These are phyloP conservation scores for Pythium utonaiense DNA, from an alignment of 352 stramenopile species.

Conservation along the genomic window DNA sequence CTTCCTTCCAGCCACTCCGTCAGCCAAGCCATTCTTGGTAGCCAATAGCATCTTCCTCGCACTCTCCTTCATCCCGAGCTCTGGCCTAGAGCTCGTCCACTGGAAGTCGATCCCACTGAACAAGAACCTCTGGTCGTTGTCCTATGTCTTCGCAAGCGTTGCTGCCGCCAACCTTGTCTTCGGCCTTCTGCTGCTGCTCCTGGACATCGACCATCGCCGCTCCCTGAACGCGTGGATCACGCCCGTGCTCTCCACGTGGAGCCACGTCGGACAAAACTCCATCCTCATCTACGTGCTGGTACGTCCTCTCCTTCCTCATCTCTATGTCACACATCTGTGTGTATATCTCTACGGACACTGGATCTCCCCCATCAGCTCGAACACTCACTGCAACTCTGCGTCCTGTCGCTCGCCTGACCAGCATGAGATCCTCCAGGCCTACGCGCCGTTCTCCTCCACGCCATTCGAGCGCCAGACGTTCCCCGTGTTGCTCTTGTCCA, in stretches of 20 bases:
- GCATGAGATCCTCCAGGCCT: conserved; percentile 58
- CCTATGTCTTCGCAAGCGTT: conserved; percentile 53
- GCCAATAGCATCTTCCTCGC: not conserved
- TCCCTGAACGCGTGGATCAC: conserved; percentile 7
- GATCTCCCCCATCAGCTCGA: not conserved
- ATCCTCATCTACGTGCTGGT: conserved; percentile 76
- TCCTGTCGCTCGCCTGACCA: not conserved
- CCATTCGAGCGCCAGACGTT: conserved; percentile 18
- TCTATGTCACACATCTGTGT: too few species aligned
- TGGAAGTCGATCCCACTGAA: conserved; percentile 59
- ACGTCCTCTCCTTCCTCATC: conserved; percentile 6
- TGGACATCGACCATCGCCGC: not conserved
- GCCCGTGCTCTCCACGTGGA: conserved; percentile 25
- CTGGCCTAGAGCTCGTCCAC: conserved; percentile 13
- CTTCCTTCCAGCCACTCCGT: conserved; percentile 12
- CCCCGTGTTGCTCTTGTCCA: conserved; percentile 43
- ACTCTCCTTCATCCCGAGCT: not conserved
- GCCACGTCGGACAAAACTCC: conserved; percentile 60
- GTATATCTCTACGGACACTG: not conserved
- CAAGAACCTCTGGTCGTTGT: conserved; percentile 85
- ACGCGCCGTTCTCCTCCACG: conserved; percentile 41
- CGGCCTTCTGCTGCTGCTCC: conserved; percentile 10
- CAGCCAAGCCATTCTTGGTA: not conserved
- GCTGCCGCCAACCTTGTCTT: conserved; percentile 33
- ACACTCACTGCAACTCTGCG: not conserved